phyloP scores from a whole-genome alignment of 1,284 basidiomycete species.

The Puccinia polysora region DNA sequence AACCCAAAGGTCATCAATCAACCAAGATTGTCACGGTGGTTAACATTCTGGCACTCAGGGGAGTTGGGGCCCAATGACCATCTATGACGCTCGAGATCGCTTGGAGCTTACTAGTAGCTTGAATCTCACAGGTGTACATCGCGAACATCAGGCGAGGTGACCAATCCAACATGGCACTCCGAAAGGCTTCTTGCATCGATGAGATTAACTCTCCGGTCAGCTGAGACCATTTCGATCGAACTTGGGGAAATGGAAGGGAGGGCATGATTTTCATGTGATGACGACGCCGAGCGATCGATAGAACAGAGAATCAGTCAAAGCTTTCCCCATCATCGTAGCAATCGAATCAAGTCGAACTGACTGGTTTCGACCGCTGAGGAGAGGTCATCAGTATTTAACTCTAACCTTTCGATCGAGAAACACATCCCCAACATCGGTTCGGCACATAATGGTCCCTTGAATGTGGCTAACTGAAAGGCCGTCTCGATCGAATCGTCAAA shows the following conservation, averaged over 20 bases:
- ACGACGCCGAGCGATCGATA: not conserved
- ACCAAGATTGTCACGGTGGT: conserved; percentile 17
- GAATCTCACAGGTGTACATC: conserved; percentile 98
- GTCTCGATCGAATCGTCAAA: conserved; percentile 80
- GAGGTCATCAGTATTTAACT: conserved; percentile 58
- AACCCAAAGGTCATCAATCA: too few species aligned
- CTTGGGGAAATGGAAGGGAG: too few species aligned
- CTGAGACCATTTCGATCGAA: conserved; percentile 65
- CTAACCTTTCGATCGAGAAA: conserved; percentile 76
- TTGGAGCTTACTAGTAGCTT: conserved; percentile 77
- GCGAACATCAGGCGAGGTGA: conserved; percentile 93
- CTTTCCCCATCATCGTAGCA: not conserved
- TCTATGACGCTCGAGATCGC: not conserved
- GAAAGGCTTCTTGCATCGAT: conserved; percentile 78
- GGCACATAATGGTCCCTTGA: conserved; percentile 87
- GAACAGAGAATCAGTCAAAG: not conserved
- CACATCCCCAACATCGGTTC: conserved; percentile 92
- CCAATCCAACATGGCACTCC: conserved; percentile 88
- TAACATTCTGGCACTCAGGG: not conserved
- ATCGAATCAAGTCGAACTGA: not conserved
- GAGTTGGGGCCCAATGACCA: not conserved
- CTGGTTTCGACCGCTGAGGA: conserved; percentile 60
- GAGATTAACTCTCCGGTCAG: conserved; percentile 85
- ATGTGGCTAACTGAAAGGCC: conserved; percentile 90
- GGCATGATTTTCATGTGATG: too few species aligned